phyloP scores from a whole-genome alignment of 2,329 filamentous ascomycete genomes.

The Ploettnerulaceae sp. region DNA sequence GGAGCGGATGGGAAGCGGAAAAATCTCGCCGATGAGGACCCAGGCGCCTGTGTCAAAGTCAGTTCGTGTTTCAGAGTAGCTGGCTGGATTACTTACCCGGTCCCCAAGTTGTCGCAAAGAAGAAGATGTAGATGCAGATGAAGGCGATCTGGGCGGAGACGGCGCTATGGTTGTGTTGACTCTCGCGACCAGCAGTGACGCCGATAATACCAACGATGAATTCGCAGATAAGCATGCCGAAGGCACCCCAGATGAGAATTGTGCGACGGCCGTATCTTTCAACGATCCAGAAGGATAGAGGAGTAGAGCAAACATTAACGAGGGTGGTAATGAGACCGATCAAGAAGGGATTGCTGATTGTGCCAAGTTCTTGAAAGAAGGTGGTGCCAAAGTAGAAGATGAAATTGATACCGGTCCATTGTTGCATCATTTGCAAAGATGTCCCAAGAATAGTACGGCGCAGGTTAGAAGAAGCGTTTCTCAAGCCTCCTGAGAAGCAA shows the following conservation, averaged over 20 bases:
- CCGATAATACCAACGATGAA: slow-evolving; percentile 79
- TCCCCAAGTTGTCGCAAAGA: slow-evolving; percentile 82
- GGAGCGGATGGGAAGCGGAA: slow-evolving; percentile 82
- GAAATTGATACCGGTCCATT: slow-evolving; percentile 74
- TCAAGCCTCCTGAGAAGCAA: slow-evolving; percentile 62
- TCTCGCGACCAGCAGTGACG: slow-evolving; percentile 52
- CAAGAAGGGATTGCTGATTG: slow-evolving; percentile 68
- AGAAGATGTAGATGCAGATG: slow-evolving; percentile 89
- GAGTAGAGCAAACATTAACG: slow-evolving; percentile 80
- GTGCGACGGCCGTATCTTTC: slow-evolving; percentile 76
- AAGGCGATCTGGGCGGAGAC: slow-evolving; percentile 70
- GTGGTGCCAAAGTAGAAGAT: slow-evolving; percentile 88
- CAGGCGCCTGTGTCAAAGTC: too few species aligned
- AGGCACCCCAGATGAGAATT: slow-evolving; percentile 70
- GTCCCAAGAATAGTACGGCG: slow-evolving; percentile 67
- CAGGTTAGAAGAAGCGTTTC: slow-evolving; percentile 66
- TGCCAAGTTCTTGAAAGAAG: slow-evolving; percentile 74
- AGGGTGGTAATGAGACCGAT: slow-evolving; percentile 44
- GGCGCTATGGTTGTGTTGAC: slow-evolving; percentile 47
- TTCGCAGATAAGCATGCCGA: slow-evolving; percentile 80
- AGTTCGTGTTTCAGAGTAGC: too few species aligned
- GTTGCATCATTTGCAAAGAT: slow-evolving; percentile 69
- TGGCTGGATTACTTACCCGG: slow-evolving; percentile 44
- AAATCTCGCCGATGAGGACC: slow-evolving; percentile 86
- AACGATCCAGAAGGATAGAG: slow-evolving; percentile 73